phyloP scores from a whole-genome alignment of 371 early-diverging fungal genomes.

The Mucor sp. region DNA sequence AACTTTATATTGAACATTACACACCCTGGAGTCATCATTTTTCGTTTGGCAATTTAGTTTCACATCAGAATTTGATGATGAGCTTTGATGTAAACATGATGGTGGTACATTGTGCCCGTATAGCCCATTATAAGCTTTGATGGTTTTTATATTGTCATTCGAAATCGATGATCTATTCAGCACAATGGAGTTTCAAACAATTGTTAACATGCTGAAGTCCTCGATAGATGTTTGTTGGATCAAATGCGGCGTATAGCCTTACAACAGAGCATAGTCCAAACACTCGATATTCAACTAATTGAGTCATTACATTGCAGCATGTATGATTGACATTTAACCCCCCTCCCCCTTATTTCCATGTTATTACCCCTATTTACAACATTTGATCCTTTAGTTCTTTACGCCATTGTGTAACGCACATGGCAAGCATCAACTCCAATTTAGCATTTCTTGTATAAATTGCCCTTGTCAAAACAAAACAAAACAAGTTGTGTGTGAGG shows the following conservation, averaged over 20 bases:
- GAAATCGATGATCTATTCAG: neutral
- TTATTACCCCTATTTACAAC: neutral
- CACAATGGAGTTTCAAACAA: neutral
- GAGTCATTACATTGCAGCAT: neutral
- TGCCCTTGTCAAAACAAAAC: slow-evolving; percentile 1
- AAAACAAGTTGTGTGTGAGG: neutral
- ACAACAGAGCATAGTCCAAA: neutral
- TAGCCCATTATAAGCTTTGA: neutral
- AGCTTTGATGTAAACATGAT: neutral
- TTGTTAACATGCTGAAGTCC: slow-evolving; percentile 2
- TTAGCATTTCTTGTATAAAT: neutral
- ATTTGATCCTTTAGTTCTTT: neutral
- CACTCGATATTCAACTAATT: neutral
- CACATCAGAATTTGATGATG: neutral
- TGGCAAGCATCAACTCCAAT: slow-evolving; percentile 5
- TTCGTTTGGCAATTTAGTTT: neutral
- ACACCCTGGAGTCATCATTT: neutral
- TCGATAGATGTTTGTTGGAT: neutral
- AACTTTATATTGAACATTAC: neutral
- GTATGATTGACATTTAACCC: neutral
- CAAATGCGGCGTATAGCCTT: neutral
- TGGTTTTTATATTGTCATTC: neutral
- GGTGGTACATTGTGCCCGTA: neutral
- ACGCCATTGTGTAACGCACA: slow-evolving; percentile 11
- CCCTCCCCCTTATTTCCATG: neutral